These are phyloP conservation scores for Neurospora sp. DNA, from an alignment of 495 filamentous ascomycete genomes.

Conservation along the genomic window DNA sequence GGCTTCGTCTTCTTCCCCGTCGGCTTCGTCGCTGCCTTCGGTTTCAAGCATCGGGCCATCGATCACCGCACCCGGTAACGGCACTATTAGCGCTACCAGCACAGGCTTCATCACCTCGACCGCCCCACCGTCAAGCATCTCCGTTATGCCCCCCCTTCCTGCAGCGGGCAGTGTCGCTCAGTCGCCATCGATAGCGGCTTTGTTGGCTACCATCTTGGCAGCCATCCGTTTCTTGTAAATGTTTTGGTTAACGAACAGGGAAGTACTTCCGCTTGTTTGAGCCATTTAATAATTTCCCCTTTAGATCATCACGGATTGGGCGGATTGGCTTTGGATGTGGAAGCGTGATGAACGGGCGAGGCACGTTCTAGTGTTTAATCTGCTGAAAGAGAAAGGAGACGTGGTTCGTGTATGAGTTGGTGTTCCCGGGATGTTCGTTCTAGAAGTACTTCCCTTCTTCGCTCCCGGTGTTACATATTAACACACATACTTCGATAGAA, in stretches of 20 bases:
- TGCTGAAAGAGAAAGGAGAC: too few relatives aligned
- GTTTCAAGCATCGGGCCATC: background rate
- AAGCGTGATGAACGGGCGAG: background rate
- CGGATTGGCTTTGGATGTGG: background rate
- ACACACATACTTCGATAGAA: background rate
- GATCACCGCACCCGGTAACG: background rate
- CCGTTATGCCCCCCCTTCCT: background rate
- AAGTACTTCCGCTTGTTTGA: background rate
- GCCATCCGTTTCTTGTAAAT: background rate
- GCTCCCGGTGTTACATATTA: background rate
- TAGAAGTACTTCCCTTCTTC: background rate
- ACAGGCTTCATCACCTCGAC: background rate
- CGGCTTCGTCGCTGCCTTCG: background rate
- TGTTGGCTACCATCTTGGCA: slow-evolving; percentile 1
- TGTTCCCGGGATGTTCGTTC: background rate
- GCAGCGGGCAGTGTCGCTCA: background rate
- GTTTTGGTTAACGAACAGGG: background rate
- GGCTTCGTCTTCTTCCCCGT: background rate
- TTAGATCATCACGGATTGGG: background rate
- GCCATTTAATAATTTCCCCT: background rate
- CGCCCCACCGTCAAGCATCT: background rate
- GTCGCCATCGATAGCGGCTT: background rate
- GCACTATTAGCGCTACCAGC: background rate
- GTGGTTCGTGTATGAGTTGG: background rate
- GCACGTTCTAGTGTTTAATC: background rate